Conservation (phyloP, 352 stramenopile genomes). For the Phytophthora quininea region DNA sequence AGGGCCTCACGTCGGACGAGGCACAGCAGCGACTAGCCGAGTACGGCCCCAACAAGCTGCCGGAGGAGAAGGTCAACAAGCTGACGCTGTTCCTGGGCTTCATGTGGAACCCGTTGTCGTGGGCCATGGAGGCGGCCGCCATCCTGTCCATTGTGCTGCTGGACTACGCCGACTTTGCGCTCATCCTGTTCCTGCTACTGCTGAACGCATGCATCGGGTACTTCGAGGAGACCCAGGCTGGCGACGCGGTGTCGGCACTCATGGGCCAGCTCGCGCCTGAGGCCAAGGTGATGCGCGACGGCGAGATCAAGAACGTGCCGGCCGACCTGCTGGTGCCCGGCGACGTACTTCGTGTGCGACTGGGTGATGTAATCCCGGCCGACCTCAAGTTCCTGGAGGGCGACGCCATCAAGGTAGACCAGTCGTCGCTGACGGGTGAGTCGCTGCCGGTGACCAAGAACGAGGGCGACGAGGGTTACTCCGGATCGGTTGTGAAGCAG, state of each 20-base stretch:
- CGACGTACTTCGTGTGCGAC: conserved; percentile 76
- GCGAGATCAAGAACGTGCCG: conserved; percentile 67
- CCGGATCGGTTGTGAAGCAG: conserved; percentile 84
- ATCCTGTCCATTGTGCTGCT: conserved; percentile 78
- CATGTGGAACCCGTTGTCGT: conserved; percentile 87
- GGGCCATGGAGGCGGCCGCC: conserved; percentile 80
- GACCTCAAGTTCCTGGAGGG: conserved; percentile 90
- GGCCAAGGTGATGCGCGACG: conserved; percentile 85
- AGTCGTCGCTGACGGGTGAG: conserved; percentile 94
- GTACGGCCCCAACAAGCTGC: conserved; percentile 85
- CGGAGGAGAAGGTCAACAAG: conserved; percentile 81
- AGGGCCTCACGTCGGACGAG: conserved; percentile 77
- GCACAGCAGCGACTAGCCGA: conserved; percentile 73
- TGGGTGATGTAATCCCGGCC: conserved; percentile 92
- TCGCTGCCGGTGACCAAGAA: conserved; percentile 92
- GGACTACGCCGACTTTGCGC: conserved; percentile 76
- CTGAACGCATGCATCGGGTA: conserved; percentile 81
- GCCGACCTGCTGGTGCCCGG: conserved; percentile 77
- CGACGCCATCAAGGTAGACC: conserved; percentile 87
- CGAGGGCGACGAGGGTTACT: conserved; percentile 81
- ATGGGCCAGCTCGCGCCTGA: conserved; percentile 89
- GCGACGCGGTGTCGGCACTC: conserved; percentile 86
- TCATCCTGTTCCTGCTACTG: conserved; percentile 76
- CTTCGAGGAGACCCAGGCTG: conserved; percentile 86
- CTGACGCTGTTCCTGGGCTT: conserved; percentile 78